phyloP scores from a whole-genome alignment of 1,284 basidiomycete species.

The Vanrija humicola region DNA sequence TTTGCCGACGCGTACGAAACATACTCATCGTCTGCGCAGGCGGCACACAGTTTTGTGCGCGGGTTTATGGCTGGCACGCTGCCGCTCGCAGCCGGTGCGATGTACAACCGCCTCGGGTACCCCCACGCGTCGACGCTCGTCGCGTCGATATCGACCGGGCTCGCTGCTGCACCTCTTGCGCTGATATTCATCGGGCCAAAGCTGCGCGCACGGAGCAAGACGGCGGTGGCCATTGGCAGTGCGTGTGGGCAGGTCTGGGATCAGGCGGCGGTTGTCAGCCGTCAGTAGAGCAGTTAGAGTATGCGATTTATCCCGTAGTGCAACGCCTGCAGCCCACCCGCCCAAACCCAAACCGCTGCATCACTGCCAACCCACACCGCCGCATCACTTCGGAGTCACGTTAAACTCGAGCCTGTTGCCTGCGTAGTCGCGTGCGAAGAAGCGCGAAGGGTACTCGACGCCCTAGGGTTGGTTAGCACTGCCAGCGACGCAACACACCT shows the following conservation, averaged over 20 bases:
- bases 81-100: constrained; percentile 17
- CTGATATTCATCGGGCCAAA: constrained; percentile 35
- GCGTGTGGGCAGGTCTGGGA: too few relatives aligned
- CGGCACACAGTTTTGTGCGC: constrained; percentile 42
- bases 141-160: too few relatives aligned
- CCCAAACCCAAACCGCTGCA: too few relatives aligned
- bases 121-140: too few relatives aligned
- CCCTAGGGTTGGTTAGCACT: constrained; percentile 19
- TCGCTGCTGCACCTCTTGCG: not conserved
- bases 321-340: too few relatives aligned
- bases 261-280: too few relatives aligned
- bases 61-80: constrained; percentile 38
- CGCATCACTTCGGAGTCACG: not conserved
- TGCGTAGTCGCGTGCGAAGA: constrained; percentile 45
- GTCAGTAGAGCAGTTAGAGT: too few relatives aligned
- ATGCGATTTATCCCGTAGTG: too few relatives aligned
- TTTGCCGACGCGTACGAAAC: constrained; percentile 46
- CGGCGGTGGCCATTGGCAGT: too few relatives aligned
- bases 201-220: constrained; percentile 39
- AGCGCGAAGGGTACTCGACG: constrained; percentile 42
- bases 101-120: too few relatives aligned
- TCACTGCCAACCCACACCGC: too few relatives aligned
- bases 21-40: constrained; percentile 48
- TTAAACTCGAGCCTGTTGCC: constrained; percentile 45
- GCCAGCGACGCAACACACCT: constrained; percentile 15